phyloP scores from a whole-genome alignment of 192 early-diverging fungal genomes.

The Allomyces javanicus region DNA sequence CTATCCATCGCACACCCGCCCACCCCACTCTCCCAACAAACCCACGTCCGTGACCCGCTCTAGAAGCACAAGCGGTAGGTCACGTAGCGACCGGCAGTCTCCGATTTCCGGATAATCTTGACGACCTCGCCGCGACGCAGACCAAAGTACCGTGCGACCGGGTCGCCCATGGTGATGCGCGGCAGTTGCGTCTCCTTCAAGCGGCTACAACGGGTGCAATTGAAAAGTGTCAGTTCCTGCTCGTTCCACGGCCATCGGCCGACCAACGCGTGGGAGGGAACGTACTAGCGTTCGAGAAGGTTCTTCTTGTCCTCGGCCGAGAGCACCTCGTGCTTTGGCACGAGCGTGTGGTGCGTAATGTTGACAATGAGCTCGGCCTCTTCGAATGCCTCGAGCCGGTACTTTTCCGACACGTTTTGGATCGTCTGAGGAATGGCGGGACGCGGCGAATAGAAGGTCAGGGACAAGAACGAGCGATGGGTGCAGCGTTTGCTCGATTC shows the following conservation, averaged over 20 bases:
- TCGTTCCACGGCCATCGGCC: neutral
- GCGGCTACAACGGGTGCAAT: slow-evolving; percentile 26
- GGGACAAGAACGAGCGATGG: neutral
- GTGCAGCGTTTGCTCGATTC: neutral
- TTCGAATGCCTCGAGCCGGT: slow-evolving; percentile 64
- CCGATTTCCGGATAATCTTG: slow-evolving; percentile 80
- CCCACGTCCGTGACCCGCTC: slow-evolving; percentile 5
- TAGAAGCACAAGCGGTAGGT: slow-evolving; percentile 91
- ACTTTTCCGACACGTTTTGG: slow-evolving; percentile 42
- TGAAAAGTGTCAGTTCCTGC: slow-evolving; percentile 2
- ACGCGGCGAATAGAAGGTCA: neutral
- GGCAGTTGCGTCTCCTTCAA: slow-evolving; percentile 92
- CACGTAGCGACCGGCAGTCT: slow-evolving; percentile 93
- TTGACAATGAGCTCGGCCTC: slow-evolving; percentile 90
- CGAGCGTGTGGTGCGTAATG: slow-evolving; percentile 86
- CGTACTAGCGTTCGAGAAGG: slow-evolving; percentile 76
- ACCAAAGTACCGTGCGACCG: slow-evolving; percentile 91
- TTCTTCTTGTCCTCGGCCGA: slow-evolving; percentile 71
- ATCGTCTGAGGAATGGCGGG: slow-evolving; percentile 29
- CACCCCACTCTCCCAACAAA: too few species aligned
- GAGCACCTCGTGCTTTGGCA: slow-evolving; percentile 84
- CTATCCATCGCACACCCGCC: too few species aligned
- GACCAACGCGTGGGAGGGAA: slow-evolving; percentile 1
- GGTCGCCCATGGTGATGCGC: slow-evolving; percentile 66
- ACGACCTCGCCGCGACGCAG: slow-evolving; percentile 73